phyloP scores from a whole-genome alignment of 106 monocot genomes.

The Cymbidium sinense region DNA sequence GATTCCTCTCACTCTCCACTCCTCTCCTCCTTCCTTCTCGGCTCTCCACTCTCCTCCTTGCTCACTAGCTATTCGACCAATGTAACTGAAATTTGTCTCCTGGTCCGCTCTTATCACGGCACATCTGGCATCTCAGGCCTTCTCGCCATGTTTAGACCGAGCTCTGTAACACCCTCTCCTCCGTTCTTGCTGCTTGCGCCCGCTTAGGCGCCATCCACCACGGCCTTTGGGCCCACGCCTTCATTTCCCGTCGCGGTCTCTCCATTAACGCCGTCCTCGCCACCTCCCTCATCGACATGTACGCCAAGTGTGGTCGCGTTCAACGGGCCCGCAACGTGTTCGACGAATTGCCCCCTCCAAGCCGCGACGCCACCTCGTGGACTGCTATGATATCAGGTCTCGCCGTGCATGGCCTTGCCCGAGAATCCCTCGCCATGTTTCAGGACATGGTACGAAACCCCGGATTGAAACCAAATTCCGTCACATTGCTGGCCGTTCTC shows the following conservation, averaged over 20 bases:
- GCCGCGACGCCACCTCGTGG: conserved; percentile 46
- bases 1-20: too few species aligned
- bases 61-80: conserved; percentile 12
- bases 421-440: conserved; percentile 42
- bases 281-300: conserved; percentile 62
- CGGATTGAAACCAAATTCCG: not conserved
- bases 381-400: conserved; percentile 56
- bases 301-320: conserved; percentile 50
- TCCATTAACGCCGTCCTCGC: conserved; percentile 29
- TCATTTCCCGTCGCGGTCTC: conserved; percentile 17
- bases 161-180: conserved; percentile 30
- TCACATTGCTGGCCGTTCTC: conserved; percentile 24
- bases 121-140: too few species aligned
- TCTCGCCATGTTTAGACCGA: conserved; percentile 29
- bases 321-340: conserved; percentile 45
- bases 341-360: conserved; percentile 17
- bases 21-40: conserved; percentile 19
- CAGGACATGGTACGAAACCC: conserved; percentile 26
- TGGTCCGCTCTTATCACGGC: conserved; percentile 9
- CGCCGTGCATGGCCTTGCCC: conserved; percentile 42
- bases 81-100: conserved; percentile 21
- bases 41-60: too few species aligned
- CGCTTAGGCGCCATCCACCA: conserved; percentile 41
- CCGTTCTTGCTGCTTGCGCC: conserved; percentile 49
- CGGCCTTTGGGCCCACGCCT: conserved; percentile 58